Conservation (phyloP, 2,329 filamentous ascomycete species). For the Aspergillus felis region DNA sequence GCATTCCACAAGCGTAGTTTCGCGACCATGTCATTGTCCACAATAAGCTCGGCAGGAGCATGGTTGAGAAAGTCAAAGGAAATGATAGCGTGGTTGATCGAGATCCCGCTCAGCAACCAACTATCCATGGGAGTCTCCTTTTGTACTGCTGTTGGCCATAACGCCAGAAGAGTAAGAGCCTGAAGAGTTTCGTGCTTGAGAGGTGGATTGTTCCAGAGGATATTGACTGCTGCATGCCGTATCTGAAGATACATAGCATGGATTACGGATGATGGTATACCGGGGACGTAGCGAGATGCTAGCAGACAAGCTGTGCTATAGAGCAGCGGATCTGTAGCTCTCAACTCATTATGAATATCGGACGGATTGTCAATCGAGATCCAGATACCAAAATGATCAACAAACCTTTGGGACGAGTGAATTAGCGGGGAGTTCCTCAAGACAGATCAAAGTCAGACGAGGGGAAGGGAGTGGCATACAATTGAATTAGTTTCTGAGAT, state of each 20-base stretch:
- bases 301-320: slow-evolving; percentile 32
- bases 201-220: slow-evolving; percentile 27
- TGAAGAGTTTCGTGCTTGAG: slow-evolving; percentile 30
- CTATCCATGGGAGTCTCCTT: slow-evolving; percentile 33
- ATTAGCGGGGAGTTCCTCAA: slow-evolving; percentile 1
- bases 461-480: slow-evolving; percentile 16
- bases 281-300: slow-evolving; percentile 31
- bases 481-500: slow-evolving; percentile 28
- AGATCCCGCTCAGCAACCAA: slow-evolving; percentile 35
- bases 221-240: slow-evolving; percentile 27
- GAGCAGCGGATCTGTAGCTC: slow-evolving; percentile 25
- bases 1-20: slow-evolving; percentile 34
- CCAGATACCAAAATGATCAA: slow-evolving; percentile 31
- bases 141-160: slow-evolving; percentile 30
- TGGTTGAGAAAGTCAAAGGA: slow-evolving; percentile 20
- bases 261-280: slow-evolving; percentile 23
- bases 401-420: slow-evolving; percentile 16
- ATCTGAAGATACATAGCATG: slow-evolving; percentile 30
- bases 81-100: slow-evolving; percentile 31
- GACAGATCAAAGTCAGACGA: not conserved
- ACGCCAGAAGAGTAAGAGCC: slow-evolving; percentile 28
- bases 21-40: slow-evolving; percentile 26
- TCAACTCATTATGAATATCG: slow-evolving; percentile 22
- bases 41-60: slow-evolving; percentile 17
- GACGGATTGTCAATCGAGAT: slow-evolving; percentile 28